phyloP scores from a whole-genome alignment of 2,329 filamentous ascomycete species.

The Paracoccidioides lutzii region DNA sequence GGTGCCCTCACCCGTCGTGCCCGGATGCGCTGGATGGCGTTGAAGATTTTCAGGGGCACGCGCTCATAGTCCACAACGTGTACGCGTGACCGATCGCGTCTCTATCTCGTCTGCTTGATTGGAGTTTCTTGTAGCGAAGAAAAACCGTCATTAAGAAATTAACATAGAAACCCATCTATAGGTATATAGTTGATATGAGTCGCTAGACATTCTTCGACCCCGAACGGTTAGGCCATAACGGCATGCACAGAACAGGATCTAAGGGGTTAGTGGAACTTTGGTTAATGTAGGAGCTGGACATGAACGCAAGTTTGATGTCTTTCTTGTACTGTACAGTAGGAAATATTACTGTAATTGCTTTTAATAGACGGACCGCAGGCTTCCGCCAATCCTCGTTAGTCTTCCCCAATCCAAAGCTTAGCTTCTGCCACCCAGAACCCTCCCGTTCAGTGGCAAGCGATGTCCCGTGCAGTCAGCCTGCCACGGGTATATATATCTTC shows the following conservation, averaged over 20 bases:
- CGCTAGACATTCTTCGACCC: not conserved
- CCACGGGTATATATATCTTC: no score
- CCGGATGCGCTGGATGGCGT: not conserved
- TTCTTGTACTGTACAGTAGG: no score
- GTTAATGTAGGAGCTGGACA: no score
- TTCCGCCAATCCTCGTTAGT: no score
- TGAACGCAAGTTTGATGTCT: no score
- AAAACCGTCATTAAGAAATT: not conserved
- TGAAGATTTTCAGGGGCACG: not conserved
- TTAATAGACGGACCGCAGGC: no score
- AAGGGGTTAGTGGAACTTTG: not conserved
- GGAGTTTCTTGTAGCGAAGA: not conserved
- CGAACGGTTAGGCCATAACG: not conserved
- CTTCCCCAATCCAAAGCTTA: no score
- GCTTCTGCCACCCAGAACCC: no score
- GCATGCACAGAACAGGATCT: not conserved
- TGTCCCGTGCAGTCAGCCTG: no score
- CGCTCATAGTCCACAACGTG: not conserved
- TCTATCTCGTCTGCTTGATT: not conserved
- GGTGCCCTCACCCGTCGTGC: constrained; percentile 2
- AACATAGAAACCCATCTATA: not conserved
- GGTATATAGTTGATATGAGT: not conserved
- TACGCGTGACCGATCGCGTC: not conserved
- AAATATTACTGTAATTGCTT: no score
- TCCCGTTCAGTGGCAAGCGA: no score